A percentile compares a stretch with the other conserved stretches of the same genome.
These are phyloP conservation scores for Daldinia grandis DNA, from an alignment of 495 filamentous ascomycete genomes.

Conservation along the genomic window DNA sequence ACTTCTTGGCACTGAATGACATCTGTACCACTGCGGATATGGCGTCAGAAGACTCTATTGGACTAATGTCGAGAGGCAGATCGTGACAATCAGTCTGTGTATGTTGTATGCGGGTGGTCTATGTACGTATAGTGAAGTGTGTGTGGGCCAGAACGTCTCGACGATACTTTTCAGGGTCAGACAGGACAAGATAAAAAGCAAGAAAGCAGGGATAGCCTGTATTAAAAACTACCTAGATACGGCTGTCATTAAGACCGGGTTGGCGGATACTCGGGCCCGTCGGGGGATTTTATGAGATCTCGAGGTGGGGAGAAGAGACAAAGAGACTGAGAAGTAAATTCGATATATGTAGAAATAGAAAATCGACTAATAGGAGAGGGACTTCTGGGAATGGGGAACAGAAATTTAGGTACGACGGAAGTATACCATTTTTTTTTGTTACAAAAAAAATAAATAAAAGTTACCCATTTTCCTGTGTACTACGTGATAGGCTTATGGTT, in stretches of 20 bases:
- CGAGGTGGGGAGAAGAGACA: conserved; percentile 9
- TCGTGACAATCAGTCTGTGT: conserved; percentile 36
- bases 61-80: conserved; percentile 30
- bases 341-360: conserved; percentile 2
- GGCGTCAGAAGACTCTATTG: conserved; percentile 43
- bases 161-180: conserved; percentile 28
- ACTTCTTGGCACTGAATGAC: conserved; percentile 36
- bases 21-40: conserved; percentile 38
- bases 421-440: background rate
- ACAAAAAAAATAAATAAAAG: background rate
- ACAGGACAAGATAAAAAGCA: conserved; percentile 35
- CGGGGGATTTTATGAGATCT: conserved; percentile 26
- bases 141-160: conserved; percentile 21
- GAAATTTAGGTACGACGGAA: background rate
- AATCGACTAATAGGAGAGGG: background rate
- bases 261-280: conserved; percentile 41
- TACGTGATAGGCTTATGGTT: conserved; percentile 4
- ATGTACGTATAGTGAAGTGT: conserved; percentile 20
- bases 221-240: conserved; percentile 33
- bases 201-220: conserved; percentile 38
- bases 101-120: conserved; percentile 39
- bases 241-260: conserved; percentile 36
- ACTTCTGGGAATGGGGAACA: background rate
- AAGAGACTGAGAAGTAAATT: background rate
- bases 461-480: conserved; percentile 3